These are phyloP conservation scores for Fomitopsis schrenkii DNA, from an alignment of 1,284 basidiomycete species.

Conservation along the genomic window DNA sequence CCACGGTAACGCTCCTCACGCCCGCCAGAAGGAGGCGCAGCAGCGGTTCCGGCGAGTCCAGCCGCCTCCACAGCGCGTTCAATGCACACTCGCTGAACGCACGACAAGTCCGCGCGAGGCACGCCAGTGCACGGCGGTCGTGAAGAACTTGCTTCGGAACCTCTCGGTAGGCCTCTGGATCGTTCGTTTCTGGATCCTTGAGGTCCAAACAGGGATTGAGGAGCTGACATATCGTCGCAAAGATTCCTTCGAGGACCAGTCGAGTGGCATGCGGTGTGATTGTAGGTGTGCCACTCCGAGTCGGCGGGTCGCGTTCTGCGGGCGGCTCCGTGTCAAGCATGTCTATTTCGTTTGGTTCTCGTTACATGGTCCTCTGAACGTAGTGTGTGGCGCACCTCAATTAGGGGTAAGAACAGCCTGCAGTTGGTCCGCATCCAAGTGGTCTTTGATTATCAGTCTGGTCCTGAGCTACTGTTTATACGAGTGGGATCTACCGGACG, in stretches of 20 bases:
- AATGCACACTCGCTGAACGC: background rate
- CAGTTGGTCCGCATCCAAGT: no score
- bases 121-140: background rate
- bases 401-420: no score
- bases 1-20: background rate
- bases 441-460: no score
- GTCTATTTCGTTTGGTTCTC: no score
- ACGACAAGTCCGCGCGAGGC: background rate
- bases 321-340: no score
- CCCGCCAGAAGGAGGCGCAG: background rate
- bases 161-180: background rate
- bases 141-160: background rate
- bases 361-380: no score
- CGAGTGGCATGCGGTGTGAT: background rate
- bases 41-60: background rate
- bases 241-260: background rate
- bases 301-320: no score
- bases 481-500: no score
- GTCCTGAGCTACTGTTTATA: no score
- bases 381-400: no score
- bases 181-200: background rate
- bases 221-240: background rate
- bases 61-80: background rate
- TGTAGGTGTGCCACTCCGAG: no score
- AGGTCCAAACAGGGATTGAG: background rate